These are phyloP conservation scores for Boeremia lycopersici DNA, from an alignment of 2,329 filamentous ascomycete species.

Conservation along the genomic window DNA sequence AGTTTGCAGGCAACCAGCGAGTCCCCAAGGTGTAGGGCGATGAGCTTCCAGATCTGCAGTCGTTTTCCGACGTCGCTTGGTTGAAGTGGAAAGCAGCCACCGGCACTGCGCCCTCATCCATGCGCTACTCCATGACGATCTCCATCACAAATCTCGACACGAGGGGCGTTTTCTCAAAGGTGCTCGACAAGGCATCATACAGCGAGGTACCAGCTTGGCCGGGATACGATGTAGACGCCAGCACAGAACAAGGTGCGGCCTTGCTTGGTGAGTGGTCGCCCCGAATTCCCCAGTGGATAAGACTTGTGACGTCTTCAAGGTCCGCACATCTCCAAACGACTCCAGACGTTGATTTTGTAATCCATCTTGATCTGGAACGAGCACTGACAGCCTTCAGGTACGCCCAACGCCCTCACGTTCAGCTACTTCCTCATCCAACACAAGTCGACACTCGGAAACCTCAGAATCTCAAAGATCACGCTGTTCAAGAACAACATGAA, in stretches of 20 bases:
- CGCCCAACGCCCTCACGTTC: conserved; percentile 13
- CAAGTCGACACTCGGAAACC: conserved; percentile 9
- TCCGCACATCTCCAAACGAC: background rate
- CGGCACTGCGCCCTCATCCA: background rate
- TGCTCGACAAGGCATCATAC: background rate
- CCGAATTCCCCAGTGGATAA: no score
- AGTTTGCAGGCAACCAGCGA: conserved; percentile 8
- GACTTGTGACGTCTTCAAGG: no score
- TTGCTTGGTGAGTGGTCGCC: conserved; percentile 3
- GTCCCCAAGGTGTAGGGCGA: conserved; percentile 7
- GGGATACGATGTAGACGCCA: background rate
- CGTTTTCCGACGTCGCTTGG: conserved; percentile 13
- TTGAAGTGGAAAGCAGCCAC: conserved; percentile 8
- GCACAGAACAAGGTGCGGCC: conserved; percentile 2
- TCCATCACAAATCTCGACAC: conserved; percentile 11
- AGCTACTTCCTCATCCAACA: conserved; percentile 14
- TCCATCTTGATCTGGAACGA: background rate
- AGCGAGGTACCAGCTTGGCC: conserved; percentile 6
- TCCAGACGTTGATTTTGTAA: background rate
- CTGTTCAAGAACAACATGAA: conserved; percentile 9
- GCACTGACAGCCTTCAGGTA: conserved; percentile 1
- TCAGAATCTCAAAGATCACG: conserved; percentile 7
- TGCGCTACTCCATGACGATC: conserved; percentile 6
- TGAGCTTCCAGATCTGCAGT: conserved; percentile 2
- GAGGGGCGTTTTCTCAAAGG: background rate